Base-by-base conservation (phyloP, 495 filamentous ascomycete species). In the Podospora tetraspora region DNA sequence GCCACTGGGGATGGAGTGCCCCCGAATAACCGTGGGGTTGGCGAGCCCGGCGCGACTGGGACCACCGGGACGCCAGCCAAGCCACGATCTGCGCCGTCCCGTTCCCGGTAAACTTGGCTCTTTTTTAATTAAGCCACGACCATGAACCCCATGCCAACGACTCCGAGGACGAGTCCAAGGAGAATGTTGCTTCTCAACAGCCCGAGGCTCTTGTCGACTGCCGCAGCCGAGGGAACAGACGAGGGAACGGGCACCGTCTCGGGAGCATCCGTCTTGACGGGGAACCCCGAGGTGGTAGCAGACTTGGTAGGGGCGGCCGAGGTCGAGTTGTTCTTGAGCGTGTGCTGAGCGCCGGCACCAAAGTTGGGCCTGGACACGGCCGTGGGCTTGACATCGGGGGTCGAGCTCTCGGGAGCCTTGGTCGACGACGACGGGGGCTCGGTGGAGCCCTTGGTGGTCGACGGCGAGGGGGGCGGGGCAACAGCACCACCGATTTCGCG, bases 1-100 rank as follows among this genome's bases (percentile, higher is more conserved):
- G 56, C 58, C 63, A 32, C 57, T 69, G 34, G 66, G 43, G 59
- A 67, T 52, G 37, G 43, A 52, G 43, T n/a, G 43, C 43, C 37
- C 37, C 13, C 43, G 19, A 52, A 52, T 52, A n/a, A 6, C 43
- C 43, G 19, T n/a, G 43, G 16, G 43, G 43, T n/a, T 52, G 16
- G 43, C 43, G 43, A 52, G 43, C 43, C 43, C 6, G 43, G 43
- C 43, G 43, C 2, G 43, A 52, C 43, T 52, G 43, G 19, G 43
- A 52, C 43, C 43, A n/a, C 43, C 16, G 8, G 43, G 43, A 52
- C 43, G 19, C 43, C 43, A n/a, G 43, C 43, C 43, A n/a, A 52
- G 43, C 43, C 43, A 3, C 8, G 43, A 52, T 52, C 43, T 52
- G 43, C 43, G 43, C 16, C 19, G 43, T 52, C 43, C 43, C 43